Percentiles rank a stretch among this genome's conserved stretches.
Evolutionary conservation across 352 stramenopile genomes (phyloP).

Genomic region (Pythium sukuiense): DNA sequence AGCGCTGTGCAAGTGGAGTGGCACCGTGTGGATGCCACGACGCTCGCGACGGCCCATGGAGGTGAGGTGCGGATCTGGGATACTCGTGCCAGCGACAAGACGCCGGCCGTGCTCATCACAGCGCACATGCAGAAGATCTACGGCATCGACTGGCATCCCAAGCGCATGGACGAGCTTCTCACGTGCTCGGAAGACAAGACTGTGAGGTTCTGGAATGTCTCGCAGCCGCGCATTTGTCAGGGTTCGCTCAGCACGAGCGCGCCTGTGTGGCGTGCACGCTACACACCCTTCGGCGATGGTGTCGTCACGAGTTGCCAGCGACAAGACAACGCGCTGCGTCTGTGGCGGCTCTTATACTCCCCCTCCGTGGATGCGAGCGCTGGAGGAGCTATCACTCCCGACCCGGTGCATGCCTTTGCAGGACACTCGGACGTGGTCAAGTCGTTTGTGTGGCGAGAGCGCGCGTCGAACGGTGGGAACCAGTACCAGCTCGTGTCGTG

Average conservation of each 20-base stretch:
- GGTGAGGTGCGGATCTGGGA: conserved; percentile 82
- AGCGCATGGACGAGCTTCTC: conserved; percentile 74
- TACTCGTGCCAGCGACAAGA: conserved; percentile 52
- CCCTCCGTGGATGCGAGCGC: not conserved
- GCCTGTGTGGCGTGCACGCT: conserved; percentile 68
- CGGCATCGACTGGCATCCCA: conserved; percentile 78
- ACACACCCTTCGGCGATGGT: conserved; percentile 81
- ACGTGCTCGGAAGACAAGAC: conserved; percentile 86
- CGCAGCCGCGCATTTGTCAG: conserved; percentile 58
- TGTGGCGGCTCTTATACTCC: conserved; percentile 61
- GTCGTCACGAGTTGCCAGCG: conserved; percentile 77
- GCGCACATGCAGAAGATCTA: conserved; percentile 87
- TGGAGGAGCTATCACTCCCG: conserved; percentile 21
- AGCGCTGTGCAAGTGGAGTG: conserved; percentile 76
- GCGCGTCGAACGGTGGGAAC: conserved; percentile 27
- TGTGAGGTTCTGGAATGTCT: conserved; percentile 83
- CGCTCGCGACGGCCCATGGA: conserved; percentile 77
- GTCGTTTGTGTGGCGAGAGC: conserved; percentile 65
- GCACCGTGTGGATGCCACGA: conserved; percentile 69
- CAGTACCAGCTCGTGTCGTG: conserved; percentile 77
- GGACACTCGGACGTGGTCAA: conserved; percentile 67
- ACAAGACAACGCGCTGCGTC: conserved; percentile 54
- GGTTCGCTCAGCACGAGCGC: conserved; percentile 60
- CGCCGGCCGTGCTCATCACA: conserved; percentile 59
- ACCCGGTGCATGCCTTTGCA: conserved; percentile 61